These are phyloP conservation scores for Vachellia pachyceras DNA, from an alignment of 306 rosid genomes.

Conservation along the genomic window DNA sequence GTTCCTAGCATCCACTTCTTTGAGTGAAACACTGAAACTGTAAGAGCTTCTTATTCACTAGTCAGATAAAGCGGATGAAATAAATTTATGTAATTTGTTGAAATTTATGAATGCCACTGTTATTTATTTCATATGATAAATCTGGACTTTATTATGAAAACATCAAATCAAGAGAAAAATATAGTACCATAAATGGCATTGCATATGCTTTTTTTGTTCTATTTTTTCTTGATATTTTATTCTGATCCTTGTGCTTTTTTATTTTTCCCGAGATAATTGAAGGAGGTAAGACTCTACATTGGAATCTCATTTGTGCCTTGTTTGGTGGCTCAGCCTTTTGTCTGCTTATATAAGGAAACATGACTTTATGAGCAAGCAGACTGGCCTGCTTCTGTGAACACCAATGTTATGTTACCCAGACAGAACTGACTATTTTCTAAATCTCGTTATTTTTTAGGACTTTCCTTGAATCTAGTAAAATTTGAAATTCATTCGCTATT, in stretches of 20 bases:
- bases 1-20: constrained; percentile 24
- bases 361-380: constrained; percentile 3
- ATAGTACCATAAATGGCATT: background rate
- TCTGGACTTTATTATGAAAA: constrained; percentile 13
- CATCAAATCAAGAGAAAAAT: background rate
- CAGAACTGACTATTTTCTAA: constrained; percentile 20
- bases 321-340: constrained; percentile 7
- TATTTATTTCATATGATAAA: constrained; percentile 9
- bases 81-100: background rate
- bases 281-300: background rate
- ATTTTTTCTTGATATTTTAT: constrained; percentile 11
- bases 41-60: background rate
- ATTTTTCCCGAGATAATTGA: background rate
- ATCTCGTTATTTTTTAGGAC: constrained; percentile 24
- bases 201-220: background rate
- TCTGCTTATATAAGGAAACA: constrained; percentile 13
- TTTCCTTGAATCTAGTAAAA: background rate
- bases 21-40: background rate
- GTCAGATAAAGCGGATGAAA: background rate
- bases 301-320: constrained; percentile 1
- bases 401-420: constrained; percentile 9
- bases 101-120: background rate
- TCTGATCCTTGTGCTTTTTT: background rate
- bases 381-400: constrained; percentile 13
- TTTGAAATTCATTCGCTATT: constrained; percentile 1